Conservation (phyloP, 495 filamentous ascomycete genomes). For the Glonium stellatum region DNA sequence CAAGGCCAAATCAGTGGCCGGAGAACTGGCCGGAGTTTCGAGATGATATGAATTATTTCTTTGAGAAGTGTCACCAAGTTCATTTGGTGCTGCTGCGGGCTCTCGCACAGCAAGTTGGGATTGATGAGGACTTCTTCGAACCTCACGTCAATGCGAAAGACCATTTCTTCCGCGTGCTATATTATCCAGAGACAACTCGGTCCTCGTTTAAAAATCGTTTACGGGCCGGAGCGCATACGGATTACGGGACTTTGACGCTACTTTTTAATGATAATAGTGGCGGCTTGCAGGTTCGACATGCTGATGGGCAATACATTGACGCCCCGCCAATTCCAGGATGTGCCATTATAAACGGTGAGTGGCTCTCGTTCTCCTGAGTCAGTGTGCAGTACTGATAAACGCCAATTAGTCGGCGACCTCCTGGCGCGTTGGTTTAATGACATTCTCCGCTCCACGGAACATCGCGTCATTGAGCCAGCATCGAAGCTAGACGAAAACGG, state of each 20-base stretch:
- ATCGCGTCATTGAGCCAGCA: neutral
- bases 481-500: neutral
- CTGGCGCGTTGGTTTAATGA: neutral
- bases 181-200: conserved; percentile 15
- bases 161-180: conserved; percentile 12
- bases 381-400: neutral
- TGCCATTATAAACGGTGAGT: conserved; percentile 14
- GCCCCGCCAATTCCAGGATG: conserved; percentile 39
- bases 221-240: conserved; percentile 18
- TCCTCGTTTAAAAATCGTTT: conserved; percentile 9
- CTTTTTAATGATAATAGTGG: conserved; percentile 37
- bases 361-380: neutral
- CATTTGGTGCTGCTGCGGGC: conserved; percentile 10
- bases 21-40: conserved; percentile 8
- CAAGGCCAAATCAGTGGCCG: conserved; percentile 18
- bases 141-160: conserved; percentile 12
- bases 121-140: conserved; percentile 15
- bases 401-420: neutral
- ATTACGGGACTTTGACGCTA: conserved; percentile 24
- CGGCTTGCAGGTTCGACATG: conserved; percentile 45
- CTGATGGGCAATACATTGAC: conserved; percentile 45
- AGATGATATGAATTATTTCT: conserved; percentile 18
- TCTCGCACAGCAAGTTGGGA: conserved; percentile 16
- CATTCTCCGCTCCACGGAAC: neutral
- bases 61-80: conserved; percentile 10